A percentile compares a stretch with the other conserved stretches of the same genome.
These are phyloP conservation scores for Globisporangium sylvaticum DNA, from an alignment of 352 stramenopile species.

Conservation along the genomic window DNA sequence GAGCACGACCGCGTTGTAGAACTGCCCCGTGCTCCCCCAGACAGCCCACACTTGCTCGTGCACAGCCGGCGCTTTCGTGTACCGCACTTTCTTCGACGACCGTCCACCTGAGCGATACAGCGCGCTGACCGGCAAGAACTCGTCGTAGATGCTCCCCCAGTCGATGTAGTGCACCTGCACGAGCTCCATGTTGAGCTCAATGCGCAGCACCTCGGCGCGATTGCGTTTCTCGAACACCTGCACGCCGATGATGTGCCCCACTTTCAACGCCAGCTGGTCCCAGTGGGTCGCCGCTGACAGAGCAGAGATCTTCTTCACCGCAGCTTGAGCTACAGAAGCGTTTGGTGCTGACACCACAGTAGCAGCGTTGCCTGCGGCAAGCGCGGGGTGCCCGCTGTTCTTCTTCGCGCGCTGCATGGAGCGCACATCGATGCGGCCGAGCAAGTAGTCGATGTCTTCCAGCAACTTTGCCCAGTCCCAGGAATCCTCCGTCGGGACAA, in stretches of 20 bases:
- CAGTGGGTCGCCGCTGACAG: slow-evolving; percentile 45
- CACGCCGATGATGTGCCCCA: slow-evolving; percentile 65
- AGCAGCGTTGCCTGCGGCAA: slow-evolving; percentile 1
- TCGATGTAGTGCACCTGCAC: slow-evolving; percentile 78
- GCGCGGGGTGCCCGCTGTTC: slow-evolving; percentile 15
- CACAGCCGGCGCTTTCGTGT: slow-evolving; percentile 61
- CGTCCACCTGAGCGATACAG: slow-evolving; percentile 39
- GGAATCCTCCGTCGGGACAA: slow-evolving; percentile 61
- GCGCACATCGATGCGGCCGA: slow-evolving; percentile 54
- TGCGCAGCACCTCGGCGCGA: slow-evolving; percentile 54
- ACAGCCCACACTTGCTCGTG: slow-evolving; percentile 72
- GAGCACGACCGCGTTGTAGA: slow-evolving; percentile 78
- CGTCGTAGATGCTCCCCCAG: slow-evolving; percentile 82
- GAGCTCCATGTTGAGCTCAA: slow-evolving; percentile 66
- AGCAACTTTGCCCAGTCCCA: slow-evolving; percentile 81
- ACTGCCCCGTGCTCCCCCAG: slow-evolving; percentile 62
- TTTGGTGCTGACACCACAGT: background rate
- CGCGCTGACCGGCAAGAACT: slow-evolving; percentile 60
- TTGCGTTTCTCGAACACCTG: slow-evolving; percentile 79
- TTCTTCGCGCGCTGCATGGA: slow-evolving; percentile 29
- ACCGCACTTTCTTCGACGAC: slow-evolving; percentile 44
- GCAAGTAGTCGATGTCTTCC: slow-evolving; percentile 65
- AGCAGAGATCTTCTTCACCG: slow-evolving; percentile 4
- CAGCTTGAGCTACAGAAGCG: background rate
- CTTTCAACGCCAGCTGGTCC: slow-evolving; percentile 53